Conservation (phyloP, 768 basidiomycete species). For the Dioszegia crocea region DNA sequence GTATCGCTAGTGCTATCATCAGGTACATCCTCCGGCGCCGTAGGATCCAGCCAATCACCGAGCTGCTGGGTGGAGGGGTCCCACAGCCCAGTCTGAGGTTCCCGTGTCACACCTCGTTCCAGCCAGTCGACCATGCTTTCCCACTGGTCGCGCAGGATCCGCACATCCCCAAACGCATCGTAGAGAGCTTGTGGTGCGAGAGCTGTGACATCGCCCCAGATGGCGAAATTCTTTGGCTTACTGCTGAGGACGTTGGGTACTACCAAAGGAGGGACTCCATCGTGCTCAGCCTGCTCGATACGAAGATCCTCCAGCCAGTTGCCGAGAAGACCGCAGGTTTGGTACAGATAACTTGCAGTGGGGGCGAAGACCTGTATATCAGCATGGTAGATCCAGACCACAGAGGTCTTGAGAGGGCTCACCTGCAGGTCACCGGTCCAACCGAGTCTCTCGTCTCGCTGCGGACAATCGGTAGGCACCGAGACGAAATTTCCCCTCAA, state of each 20-base stretch:
- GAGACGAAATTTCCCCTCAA: slow-evolving; percentile 36
- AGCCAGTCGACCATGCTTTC: slow-evolving; percentile 38
- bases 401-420: too few relatives aligned
- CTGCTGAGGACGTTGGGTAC: slow-evolving; percentile 19
- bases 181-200: slow-evolving; percentile 38
- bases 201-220: slow-evolving; percentile 42
- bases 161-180: slow-evolving; percentile 24
- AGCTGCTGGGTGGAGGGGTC: slow-evolving; percentile 13
- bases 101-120: slow-evolving; percentile 34
- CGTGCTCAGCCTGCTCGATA: slow-evolving; percentile 25
- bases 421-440: slow-evolving; percentile 49
- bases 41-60: slow-evolving; percentile 45
- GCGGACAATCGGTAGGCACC: slow-evolving; percentile 47
- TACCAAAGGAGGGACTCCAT: slow-evolving; percentile 29
- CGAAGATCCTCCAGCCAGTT: slow-evolving; percentile 40
- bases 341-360: slow-evolving; percentile 39
- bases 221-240: neutral
- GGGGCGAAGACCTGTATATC: slow-evolving; percentile 45
- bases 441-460: slow-evolving; percentile 47
- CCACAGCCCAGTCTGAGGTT: slow-evolving; percentile 27
- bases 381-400: too few relatives aligned
- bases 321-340: slow-evolving; percentile 28
- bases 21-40: slow-evolving; percentile 28
- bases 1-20: slow-evolving; percentile 22
- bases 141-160: slow-evolving; percentile 28